Conservation (phyloP, 192 early-diverging fungal species). For the Coemansia sp. region DNA sequence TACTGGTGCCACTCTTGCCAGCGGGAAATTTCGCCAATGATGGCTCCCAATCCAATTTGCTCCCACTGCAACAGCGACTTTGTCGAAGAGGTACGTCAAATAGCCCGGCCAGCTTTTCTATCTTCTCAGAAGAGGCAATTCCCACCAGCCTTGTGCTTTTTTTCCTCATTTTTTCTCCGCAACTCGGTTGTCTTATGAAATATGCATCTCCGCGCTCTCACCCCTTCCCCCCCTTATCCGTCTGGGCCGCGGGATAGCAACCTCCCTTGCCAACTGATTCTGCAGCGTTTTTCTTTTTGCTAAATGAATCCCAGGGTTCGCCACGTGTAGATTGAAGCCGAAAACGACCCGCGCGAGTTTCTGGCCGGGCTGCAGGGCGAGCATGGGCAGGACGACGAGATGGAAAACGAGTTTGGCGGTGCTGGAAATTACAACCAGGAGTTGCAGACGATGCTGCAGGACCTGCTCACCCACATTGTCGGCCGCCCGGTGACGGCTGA, state of each 20-base stretch:
- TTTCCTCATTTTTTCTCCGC: no score
- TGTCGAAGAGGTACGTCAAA: conserved; percentile 69
- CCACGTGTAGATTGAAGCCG: conserved; percentile 22
- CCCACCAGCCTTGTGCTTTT: not conserved
- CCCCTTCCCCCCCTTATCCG: no score
- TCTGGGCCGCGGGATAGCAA: no score
- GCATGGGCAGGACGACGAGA: conserved; percentile 35
- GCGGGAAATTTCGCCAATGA: conserved; percentile 58
- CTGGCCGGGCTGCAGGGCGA: conserved; percentile 15
- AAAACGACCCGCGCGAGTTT: conserved; percentile 49
- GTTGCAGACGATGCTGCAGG: conserved; percentile 38
- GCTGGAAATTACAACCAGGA: conserved; percentile 54
- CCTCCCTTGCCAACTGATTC: not conserved
- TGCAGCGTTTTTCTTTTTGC: not conserved
- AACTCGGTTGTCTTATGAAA: no score
- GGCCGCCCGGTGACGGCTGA: conserved; percentile 17
- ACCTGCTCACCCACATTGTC: conserved; percentile 33
- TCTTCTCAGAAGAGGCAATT: not conserved
- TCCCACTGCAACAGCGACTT: conserved; percentile 71
- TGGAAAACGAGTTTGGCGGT: conserved; percentile 53
- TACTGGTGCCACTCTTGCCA: conserved; percentile 67
- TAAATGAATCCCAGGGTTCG: not conserved
- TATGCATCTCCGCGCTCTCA: no score
- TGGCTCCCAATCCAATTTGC: conserved; percentile 78
- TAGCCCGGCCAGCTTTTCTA: not conserved